These are phyloP conservation scores for Lophiotrema nucula DNA, from an alignment of 495 filamentous ascomycete species.

Conservation along the genomic window DNA sequence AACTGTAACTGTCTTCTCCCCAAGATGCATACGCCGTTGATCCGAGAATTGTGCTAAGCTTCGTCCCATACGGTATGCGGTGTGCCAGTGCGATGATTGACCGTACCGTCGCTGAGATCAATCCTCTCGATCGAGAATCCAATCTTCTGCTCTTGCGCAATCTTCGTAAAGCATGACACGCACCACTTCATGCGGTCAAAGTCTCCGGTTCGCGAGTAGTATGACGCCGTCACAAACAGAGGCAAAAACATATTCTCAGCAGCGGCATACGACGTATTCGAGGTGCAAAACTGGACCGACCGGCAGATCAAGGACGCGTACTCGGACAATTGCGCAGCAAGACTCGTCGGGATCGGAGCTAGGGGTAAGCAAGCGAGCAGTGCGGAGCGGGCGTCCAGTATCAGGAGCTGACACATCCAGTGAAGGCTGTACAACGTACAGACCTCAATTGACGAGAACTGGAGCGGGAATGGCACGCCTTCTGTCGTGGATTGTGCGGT, in stretches of 20 bases:
- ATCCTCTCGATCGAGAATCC: conserved; percentile 3
- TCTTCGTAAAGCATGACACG: not conserved
- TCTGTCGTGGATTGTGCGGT: conserved; percentile 1
- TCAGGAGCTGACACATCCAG: conserved; percentile 21
- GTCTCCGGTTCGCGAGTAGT: conserved; percentile 14
- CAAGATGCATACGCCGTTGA: too few species aligned
- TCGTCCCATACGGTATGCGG: not conserved
- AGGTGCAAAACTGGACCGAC: conserved; percentile 21
- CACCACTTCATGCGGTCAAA: conserved; percentile 21
- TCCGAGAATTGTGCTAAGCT: too few species aligned
- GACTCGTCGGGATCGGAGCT: not conserved
- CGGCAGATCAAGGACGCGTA: conserved; percentile 26
- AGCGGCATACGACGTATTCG: conserved; percentile 7
- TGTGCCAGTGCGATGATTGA: not conserved
- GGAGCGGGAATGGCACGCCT: conserved; percentile 17
- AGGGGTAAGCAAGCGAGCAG: conserved; percentile 1
- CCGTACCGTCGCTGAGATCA: not conserved
- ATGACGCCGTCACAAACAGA: conserved; percentile 3
- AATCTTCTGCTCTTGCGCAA: conserved; percentile 22
- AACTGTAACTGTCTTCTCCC: too few species aligned
- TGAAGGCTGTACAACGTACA: conserved; percentile 17
- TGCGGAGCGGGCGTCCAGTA: conserved; percentile 9
- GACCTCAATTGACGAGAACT: conserved; percentile 24
- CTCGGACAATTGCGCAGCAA: conserved; percentile 5
- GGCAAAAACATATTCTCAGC: conserved; percentile 25